Base-by-base conservation (phyloP, 2,329 filamentous ascomycete genomes). In the Teratosphaeria epicoccoides region DNA sequence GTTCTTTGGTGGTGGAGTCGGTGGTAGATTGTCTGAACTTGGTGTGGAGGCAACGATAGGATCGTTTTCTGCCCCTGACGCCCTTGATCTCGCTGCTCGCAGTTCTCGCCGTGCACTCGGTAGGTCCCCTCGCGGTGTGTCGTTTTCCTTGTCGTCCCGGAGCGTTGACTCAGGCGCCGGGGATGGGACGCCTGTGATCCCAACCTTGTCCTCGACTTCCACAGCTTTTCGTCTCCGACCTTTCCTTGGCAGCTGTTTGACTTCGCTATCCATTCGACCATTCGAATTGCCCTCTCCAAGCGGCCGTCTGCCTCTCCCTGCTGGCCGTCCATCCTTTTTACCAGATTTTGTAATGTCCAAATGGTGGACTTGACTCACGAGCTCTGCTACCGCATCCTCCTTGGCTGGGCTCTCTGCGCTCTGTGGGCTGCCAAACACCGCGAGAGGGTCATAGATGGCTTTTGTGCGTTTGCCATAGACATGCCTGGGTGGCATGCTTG, bases 391-490 rank as follows among this genome's bases (percentile, higher is more conserved):
- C 11, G 23, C 44, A 46, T 46, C 45, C 17, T 48, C 33, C 25
- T 24, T 12, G 26, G 12, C 26, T 11, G 6, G 6, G 7, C 2
- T 24, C 20, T 29, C 25, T 10, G 25, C 43, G n/a, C 55, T 52
- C 33, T 52, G 50, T 17, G 55, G 52, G 24, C 55, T 57, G 26
- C 43, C 52, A 24, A 58, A 58, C 4, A 53, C 48, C 17, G 43
- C 51, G 23, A 50, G 49, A 14, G 60, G 49, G 44, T 59, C 60
- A 54, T 60, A 62, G 10, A 59, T 49, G n/a, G 61, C 58, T 54
- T 59, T 58, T 23, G 65, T 59, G n/a, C 66, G 65, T 57, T 70
- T 71, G 24, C 70, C 70, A 52, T 72, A 72, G 4, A 68, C 66
- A 50, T 67, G 58, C 50, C 65, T 66, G 2, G 62, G 61, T 47